These are phyloP conservation scores for Raddia guianensis DNA, from an alignment of 176 grass and related monocot species.

Conservation along the genomic window DNA sequence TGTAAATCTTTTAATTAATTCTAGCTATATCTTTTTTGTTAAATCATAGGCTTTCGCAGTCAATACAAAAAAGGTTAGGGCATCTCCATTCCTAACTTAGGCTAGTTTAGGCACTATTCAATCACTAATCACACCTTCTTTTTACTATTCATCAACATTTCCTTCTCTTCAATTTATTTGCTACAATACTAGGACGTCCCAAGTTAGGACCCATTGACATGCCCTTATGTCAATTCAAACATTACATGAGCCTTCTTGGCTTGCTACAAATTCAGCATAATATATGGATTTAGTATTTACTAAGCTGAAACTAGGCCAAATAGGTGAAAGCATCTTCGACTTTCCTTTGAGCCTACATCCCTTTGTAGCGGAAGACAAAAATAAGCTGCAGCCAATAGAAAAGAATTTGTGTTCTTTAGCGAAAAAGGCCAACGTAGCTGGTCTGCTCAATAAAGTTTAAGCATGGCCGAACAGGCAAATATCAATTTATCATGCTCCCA, in stretches of 20 bases:
- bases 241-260: neutral
- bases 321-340: neutral
- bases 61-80: too few species aligned
- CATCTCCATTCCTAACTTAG: too few species aligned
- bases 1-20: too few species aligned
- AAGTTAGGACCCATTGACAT: too few species aligned
- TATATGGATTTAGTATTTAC: neutral
- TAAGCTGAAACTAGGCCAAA: neutral
- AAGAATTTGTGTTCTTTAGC: neutral
- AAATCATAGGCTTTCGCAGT: too few species aligned
- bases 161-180: too few species aligned
- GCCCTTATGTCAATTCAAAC: constrained; percentile 2
- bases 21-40: too few species aligned
- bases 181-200: too few species aligned
- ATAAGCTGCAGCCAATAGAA: neutral
- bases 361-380: neutral
- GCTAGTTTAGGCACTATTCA: too few species aligned
- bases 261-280: neutral
- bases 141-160: too few species aligned
- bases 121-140: too few species aligned
- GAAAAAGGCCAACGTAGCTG: constrained; percentile 5
- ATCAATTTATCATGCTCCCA: constrained; percentile 4
- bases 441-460: neutral
- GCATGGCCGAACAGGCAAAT: neutral
- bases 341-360: neutral